Percentiles rank a stretch among this genome's conserved stretches.
phyloP scores from a whole-genome alignment of 495 filamentous ascomycete genomes.

The Diplogelasinospora grovesii region DNA sequence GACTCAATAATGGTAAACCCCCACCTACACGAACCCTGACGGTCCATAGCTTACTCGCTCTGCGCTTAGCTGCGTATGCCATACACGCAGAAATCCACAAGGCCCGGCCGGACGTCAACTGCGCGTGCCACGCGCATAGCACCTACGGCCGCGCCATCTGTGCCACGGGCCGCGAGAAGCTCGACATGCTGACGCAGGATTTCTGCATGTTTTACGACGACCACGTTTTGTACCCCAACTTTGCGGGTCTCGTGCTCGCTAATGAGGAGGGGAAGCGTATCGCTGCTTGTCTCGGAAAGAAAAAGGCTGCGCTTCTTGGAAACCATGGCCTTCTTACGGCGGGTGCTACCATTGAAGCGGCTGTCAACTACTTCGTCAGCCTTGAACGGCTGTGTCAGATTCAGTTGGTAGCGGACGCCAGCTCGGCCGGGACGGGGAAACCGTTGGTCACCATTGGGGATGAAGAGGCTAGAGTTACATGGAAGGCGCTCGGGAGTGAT shows the following conservation, averaged over 20 bases:
- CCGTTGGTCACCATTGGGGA: background rate
- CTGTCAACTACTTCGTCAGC: slow-evolving; percentile 45
- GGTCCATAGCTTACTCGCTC: too few species aligned
- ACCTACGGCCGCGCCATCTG: slow-evolving; percentile 49
- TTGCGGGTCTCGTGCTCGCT: slow-evolving; percentile 51
- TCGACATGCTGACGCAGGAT: slow-evolving; percentile 56
- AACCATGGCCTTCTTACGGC: slow-evolving; percentile 53
- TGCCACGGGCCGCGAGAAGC: slow-evolving; percentile 43
- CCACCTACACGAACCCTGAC: background rate
- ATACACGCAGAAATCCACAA: slow-evolving; percentile 59
- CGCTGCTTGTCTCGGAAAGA: slow-evolving; percentile 38
- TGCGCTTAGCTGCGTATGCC: slow-evolving; percentile 57
- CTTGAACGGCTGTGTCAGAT: slow-evolving; percentile 46
- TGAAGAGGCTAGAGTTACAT: background rate
- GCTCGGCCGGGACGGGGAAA: background rate
- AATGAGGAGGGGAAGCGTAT: slow-evolving; percentile 45
- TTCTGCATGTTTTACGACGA: slow-evolving; percentile 46
- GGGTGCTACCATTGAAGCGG: slow-evolving; percentile 49
- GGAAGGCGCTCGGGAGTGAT: background rate
- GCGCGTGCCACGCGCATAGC: slow-evolving; percentile 49
- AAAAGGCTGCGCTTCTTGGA: slow-evolving; percentile 42
- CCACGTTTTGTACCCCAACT: slow-evolving; percentile 46
- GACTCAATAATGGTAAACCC: background rate
- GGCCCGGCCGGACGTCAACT: slow-evolving; percentile 44
- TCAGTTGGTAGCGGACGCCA: slow-evolving; percentile 43